Percentiles rank a stretch among this genome's conserved stretches.
Conservation (phyloP, 345 rosid genomes). For the Corymbia maculata region DNA sequence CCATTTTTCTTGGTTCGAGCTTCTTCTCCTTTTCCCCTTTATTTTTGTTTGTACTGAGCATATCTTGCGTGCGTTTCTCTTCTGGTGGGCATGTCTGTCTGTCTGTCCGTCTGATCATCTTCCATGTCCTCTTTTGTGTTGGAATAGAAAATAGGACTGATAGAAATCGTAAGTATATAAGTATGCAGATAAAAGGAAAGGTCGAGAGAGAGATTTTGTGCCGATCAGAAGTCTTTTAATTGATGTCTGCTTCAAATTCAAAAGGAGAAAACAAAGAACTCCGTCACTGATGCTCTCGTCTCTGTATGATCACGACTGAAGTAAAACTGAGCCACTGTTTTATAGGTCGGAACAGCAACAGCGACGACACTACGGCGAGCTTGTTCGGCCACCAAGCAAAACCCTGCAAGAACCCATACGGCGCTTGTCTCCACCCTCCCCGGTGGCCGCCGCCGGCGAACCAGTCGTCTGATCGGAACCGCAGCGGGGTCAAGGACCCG, state of each 20-base stretch:
- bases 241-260: background rate
- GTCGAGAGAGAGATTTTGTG: background rate
- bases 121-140: background rate
- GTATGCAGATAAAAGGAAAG: background rate
- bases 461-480: background rate
- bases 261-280: background rate
- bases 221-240: background rate
- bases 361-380: background rate
- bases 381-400: background rate
- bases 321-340: background rate
- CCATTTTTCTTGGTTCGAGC: background rate
- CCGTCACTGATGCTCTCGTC: too few relatives aligned
- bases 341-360: background rate
- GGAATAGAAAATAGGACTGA: background rate
- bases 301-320: background rate
- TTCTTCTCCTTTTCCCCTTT: slow-evolving; percentile 8
- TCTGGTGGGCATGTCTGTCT: background rate
- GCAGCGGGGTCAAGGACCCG: background rate
- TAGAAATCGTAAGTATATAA: background rate
- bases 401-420: background rate
- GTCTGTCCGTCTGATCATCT: background rate
- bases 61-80: background rate
- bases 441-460: background rate
- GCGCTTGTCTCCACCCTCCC: background rate
- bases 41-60: background rate